Evolutionary conservation across 805 yeast species (phyloP).

Genomic region (Candida ponderosae): DNA sequence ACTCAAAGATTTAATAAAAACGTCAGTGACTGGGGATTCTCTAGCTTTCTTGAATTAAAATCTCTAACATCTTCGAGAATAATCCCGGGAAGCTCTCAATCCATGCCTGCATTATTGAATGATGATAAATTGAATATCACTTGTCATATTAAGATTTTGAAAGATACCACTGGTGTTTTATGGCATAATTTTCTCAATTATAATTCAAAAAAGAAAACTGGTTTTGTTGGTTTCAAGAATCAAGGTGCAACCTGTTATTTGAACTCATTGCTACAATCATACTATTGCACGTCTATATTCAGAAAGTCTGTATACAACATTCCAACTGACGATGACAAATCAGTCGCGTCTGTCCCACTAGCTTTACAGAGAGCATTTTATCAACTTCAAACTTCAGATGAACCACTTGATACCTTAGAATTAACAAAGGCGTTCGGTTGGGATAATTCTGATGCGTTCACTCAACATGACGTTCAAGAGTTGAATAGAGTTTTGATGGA

Average conservation of each 20-base stretch:
- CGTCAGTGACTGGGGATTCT: conserved; percentile 96
- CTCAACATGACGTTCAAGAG: conserved; percentile 98
- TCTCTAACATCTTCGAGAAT: conserved; percentile 13
- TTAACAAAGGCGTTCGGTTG: conserved; percentile 93
- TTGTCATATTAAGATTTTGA: conserved; percentile 66
- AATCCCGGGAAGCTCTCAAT: conserved; percentile 17
- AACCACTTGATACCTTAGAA: conserved; percentile 78
- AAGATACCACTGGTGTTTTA: conserved; percentile 88
- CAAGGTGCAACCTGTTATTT: conserved; percentile 99
- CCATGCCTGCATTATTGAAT: conserved; percentile 33
- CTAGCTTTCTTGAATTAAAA: conserved; percentile 57
- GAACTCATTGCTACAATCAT: conserved; percentile 85
- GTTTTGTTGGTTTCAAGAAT: conserved; percentile 86
- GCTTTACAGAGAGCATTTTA: conserved; percentile 88
- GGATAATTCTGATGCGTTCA: conserved; percentile 92
- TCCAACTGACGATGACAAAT: conserved; percentile 60
- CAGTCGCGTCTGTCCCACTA: conserved; percentile 58
- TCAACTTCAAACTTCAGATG: conserved; percentile 60
- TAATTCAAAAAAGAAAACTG: conserved; percentile 82
- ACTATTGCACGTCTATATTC: conserved; percentile 77
- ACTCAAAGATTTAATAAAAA: conserved; percentile 68
- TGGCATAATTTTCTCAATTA: conserved; percentile 86
- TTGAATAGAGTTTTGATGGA: conserved; percentile 94
- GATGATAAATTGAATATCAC: conserved; percentile 62
- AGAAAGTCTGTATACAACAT: conserved; percentile 82